Evolutionary conservation across 306 rosid genomes (phyloP).

Genomic region (Citrullus colocynthis): DNA sequence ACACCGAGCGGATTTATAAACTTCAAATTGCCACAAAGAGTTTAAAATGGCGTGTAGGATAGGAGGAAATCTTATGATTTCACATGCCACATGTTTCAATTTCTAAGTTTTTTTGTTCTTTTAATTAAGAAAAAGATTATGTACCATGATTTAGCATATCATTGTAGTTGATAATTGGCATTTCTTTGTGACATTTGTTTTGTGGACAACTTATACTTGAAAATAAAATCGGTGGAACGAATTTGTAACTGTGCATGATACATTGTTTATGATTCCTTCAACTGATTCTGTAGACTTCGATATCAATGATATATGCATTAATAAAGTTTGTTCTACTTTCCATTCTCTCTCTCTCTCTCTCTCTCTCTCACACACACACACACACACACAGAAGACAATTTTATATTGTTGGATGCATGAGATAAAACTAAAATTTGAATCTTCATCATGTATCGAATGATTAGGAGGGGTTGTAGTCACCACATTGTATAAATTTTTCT

Average conservation of each 20-base stretch:
- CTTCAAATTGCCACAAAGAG: neutral
- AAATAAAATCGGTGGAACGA: neutral
- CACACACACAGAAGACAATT: neutral
- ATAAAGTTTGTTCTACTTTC: neutral
- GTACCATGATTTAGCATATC: neutral
- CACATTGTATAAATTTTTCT: too few species aligned
- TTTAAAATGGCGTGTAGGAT: neutral
- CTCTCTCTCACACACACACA: neutral
- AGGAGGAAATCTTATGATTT: neutral
- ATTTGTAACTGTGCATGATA: neutral
- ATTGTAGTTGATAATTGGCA: neutral
- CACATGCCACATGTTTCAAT: neutral
- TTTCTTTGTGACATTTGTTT: neutral
- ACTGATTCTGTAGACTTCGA: neutral
- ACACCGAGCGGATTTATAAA: neutral
- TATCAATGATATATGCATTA: neutral
- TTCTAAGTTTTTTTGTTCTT: neutral
- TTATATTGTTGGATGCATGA: too few species aligned
- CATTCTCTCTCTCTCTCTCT: neutral
- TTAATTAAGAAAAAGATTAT: neutral
- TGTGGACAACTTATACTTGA: neutral
- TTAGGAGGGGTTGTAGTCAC: too few species aligned
- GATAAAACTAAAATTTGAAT: too few species aligned
- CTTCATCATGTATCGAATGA: too few species aligned
- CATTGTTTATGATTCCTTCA: neutral